Percentiles rank a stretch among this genome's conserved stretches.
These are phyloP conservation scores for Gelatoporia subvermispora DNA, from an alignment of 768 basidiomycete species.

Conservation along the genomic window DNA sequence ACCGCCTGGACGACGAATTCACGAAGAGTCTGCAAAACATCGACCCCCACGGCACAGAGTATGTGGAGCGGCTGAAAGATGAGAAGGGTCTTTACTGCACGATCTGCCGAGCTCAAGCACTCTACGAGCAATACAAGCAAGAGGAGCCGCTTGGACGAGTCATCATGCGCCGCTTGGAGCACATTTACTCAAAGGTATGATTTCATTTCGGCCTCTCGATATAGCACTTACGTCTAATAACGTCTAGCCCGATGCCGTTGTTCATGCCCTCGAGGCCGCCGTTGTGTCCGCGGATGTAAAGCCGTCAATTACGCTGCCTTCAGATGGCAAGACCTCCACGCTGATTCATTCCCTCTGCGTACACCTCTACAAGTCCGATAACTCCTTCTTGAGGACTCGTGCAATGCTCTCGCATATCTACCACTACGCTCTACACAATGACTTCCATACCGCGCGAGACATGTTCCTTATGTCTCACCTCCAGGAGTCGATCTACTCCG, in stretches of 20 bases:
- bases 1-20: constrained; percentile 97
- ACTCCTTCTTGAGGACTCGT: constrained; percentile 88
- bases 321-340: constrained; percentile 54
- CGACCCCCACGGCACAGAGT: constrained; percentile 98
- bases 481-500: constrained; percentile 93
- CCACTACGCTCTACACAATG: constrained; percentile 93
- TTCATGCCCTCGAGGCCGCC: constrained; percentile 80
- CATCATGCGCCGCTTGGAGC: constrained; percentile 92
- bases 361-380: constrained; percentile 88
- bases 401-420: constrained; percentile 98
- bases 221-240: neutral
- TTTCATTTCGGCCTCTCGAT: neutral
- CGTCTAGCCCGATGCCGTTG: constrained; percentile 83
- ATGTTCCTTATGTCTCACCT: constrained; percentile 99
- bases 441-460: constrained; percentile 95
- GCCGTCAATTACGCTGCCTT: constrained; percentile 56
- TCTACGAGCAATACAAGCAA: constrained; percentile 80
- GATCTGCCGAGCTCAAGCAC: constrained; percentile 86
- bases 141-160: constrained; percentile 80
- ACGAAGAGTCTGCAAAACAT: constrained; percentile 96
- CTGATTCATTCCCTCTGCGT: constrained; percentile 88
- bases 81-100: constrained; percentile 93
- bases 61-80: constrained; percentile 93
- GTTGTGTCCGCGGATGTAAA: constrained; percentile 53
- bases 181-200: constrained; percentile 93